Evolutionary conservation across 139 green algal species (phyloP).

Genomic region (Haematococcus lacustris): DNA sequence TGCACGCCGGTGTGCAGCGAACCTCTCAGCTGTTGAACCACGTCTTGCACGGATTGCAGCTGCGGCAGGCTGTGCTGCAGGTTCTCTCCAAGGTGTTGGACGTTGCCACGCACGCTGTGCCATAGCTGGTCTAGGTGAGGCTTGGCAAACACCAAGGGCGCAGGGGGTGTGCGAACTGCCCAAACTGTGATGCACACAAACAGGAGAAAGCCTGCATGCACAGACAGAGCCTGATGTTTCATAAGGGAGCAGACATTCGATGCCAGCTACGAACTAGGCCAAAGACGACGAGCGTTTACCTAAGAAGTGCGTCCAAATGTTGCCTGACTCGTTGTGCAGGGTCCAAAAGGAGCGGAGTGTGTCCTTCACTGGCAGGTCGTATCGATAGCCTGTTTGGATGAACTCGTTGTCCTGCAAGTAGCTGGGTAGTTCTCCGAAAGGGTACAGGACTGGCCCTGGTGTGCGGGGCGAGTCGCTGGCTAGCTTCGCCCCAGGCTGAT

Average conservation of each 20-base stretch:
- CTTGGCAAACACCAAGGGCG: slow-evolving; percentile 38
- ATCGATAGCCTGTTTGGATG: slow-evolving; percentile 70
- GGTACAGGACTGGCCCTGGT: no score
- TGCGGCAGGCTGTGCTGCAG: slow-evolving; percentile 20
- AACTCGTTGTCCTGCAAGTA: slow-evolving; percentile 84
- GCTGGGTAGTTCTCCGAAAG: slow-evolving; percentile 42
- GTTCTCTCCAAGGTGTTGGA: slow-evolving; percentile 18
- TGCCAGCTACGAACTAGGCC: no score
- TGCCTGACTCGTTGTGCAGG: slow-evolving; percentile 92
- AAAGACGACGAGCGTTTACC: slow-evolving; percentile 28
- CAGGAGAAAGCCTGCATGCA: slow-evolving; percentile 58
- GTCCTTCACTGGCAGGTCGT: slow-evolving; percentile 44
- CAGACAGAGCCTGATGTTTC: no score
- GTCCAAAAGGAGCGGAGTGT: slow-evolving; percentile 68
- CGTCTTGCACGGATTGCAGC: slow-evolving; percentile 25
- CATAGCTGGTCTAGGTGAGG: slow-evolving; percentile 43
- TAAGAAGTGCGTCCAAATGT: slow-evolving; percentile 84
- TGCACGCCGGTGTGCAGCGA: slow-evolving; percentile 12
- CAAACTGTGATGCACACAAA: slow-evolving; percentile 58
- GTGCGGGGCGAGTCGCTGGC: no score
- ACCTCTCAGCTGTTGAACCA: slow-evolving; percentile 19
- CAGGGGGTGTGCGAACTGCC: slow-evolving; percentile 31
- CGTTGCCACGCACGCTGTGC: slow-evolving; percentile 13
- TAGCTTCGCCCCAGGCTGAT: no score
- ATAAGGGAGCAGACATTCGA: no score